Evolutionary conservation across 2,329 filamentous ascomycete species (phyloP), one percentile per base, ranked within the genome.

Genomic region (Graphilbum sp.): DNA sequence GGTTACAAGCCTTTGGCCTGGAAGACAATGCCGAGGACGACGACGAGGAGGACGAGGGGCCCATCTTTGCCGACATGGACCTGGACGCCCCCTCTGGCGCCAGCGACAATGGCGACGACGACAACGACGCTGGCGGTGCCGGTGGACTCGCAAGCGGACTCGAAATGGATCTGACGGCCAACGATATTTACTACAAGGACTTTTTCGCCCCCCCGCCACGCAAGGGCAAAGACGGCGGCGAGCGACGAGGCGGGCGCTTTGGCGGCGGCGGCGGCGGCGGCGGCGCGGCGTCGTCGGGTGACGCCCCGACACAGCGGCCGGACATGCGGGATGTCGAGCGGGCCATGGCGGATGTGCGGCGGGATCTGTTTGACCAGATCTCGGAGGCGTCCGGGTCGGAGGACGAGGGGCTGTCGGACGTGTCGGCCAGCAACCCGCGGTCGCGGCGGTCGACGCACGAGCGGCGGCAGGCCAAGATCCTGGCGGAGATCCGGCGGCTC

Each of bases 161-260:
- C 13, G 40, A 40, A 23, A 40, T 45, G 41, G 55, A 59, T 21
- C 56, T 64, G 45, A 92, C 93, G 50, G 86, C 87, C 36, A 93
- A 94, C 53, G 79, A 87, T 44, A 67, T 95, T 50, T 85, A 79
- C 60, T 96, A 94, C 58, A 77, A 79, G 43, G 86, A 96, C 55
- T 96, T 95, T 61, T 96, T 95, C 51, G 85, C 81, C 3, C 83
- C 84, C 10, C 88, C 87, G 11, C 69, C 79, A 17, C 75, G 72
- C 48, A 92, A 90, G 44, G 67, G 66, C 41, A 75, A 68, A 50
- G 72, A 68, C 49, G 60, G 52, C 47, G 55, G 56, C 16, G 15
- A 8, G 11, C 47, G 10, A 59, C 55, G 36, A 56, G 50, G 23
- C 57, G 54, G 47, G 16, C 42, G 54, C 42, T 60, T 75, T 9